Evolutionary conservation across 257 asterid genomes (phyloP).

Genomic region (Ligustrum vulgare): DNA sequence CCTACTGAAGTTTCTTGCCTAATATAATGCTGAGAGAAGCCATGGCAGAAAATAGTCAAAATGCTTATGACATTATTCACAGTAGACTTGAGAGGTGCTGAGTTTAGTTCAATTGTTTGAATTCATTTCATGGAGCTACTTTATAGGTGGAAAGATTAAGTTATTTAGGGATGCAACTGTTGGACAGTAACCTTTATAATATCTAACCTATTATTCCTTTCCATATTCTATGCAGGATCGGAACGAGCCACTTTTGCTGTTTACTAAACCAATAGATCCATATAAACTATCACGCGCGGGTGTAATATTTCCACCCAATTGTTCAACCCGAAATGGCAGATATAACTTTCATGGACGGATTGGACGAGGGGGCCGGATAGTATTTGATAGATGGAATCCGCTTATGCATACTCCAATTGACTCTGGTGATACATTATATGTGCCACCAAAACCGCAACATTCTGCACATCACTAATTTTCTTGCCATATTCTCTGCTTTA

Average conservation of each 20-base stretch:
- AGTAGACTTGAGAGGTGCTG: too few relatives aligned
- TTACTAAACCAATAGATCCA: constrained; percentile 81
- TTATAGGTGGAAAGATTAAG: neutral
- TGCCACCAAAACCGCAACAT: constrained; percentile 62
- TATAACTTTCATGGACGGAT: constrained; percentile 64
- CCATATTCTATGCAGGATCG: constrained; percentile 58
- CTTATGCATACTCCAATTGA: constrained; percentile 66
- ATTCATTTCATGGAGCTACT: too few relatives aligned
- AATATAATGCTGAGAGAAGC: neutral
- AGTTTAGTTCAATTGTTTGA: too few relatives aligned
- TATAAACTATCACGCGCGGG: constrained; percentile 89
- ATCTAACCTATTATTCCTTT: too few relatives aligned
- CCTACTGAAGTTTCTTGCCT: neutral
- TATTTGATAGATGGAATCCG: constrained; percentile 87
- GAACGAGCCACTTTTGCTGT: constrained; percentile 68
- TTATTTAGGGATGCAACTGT: too few relatives aligned
- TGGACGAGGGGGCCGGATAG: constrained; percentile 92
- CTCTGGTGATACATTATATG: constrained; percentile 53
- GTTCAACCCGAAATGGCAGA: constrained; percentile 44
- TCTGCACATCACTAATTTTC: constrained; percentile 45
- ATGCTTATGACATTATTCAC: too few relatives aligned
- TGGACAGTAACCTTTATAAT: too few relatives aligned
- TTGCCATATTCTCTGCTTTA: neutral
- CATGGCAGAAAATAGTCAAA: neutral
- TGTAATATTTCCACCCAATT: constrained; percentile 67